Evolutionary conservation across 495 filamentous ascomycete genomes (phyloP), one percentile per base, ranked within the genome.

Genomic region (Penicillium soppii): DNA sequence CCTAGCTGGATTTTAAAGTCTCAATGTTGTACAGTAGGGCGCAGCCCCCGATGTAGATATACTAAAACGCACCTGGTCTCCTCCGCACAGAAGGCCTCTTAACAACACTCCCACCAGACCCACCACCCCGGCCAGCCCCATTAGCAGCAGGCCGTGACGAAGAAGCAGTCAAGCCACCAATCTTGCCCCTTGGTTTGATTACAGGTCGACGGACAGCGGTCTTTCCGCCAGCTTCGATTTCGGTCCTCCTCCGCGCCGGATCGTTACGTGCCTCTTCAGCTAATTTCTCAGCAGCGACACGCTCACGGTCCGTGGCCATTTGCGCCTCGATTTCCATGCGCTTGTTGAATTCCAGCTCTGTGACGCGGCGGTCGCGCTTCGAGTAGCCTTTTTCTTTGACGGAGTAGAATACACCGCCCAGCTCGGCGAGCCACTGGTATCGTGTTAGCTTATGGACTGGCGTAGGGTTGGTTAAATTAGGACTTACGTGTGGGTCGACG

Each of bases 371-470:
- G 57, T 97, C 90, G 25, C 89, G 81, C 6, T 89, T 87, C 13
- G 89, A 94, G 66, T 94, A 99, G 10, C 92, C 92, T 67, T 99
- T 99, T 73, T 97, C 92, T 71, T 96, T 97, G 64, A 97, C 83
- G 10, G 87, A 91, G 73, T 97, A 99, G 71, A 97, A 99, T 20
- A 99, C 95, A n/a, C 91, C 95, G 17, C 95, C 95, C 17, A 99
- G 80, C 62, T 99, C 94, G 13, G 95, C 95, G 58, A 99, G 84
- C 95, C 95, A 99, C 76, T 81, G 49, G 9, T n/a, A 29, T 32
- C 57, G 40, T 52, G 32, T 25, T 32, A 20, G 26, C 22, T 29
- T 10, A 33, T 26, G 19, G 5, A 44, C 22, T 21, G 22, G n/a
- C 29, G 23, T 44, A 35, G 16, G 19, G 37, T 8, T 27, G 26